These are phyloP conservation scores for Acanthochlamys bracteata DNA, from an alignment of 106 monocot genomes.

Conservation along the genomic window DNA sequence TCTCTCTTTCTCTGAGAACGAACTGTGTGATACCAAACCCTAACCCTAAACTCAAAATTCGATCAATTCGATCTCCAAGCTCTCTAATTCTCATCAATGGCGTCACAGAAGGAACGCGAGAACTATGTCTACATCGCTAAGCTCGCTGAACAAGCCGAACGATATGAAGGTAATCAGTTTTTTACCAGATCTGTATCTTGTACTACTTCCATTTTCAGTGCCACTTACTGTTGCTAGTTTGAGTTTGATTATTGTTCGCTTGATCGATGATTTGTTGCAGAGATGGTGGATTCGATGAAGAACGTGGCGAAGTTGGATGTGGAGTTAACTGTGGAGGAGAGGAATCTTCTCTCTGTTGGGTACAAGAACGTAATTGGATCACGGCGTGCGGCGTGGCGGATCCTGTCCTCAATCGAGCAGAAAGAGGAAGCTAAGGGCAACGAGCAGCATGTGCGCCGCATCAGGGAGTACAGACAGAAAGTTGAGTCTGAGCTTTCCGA, in stretches of 20 bases:
- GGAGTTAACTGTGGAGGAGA: slow-evolving; percentile 42
- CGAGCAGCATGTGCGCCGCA: slow-evolving; percentile 14
- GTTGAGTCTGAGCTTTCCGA: slow-evolving; percentile 41
- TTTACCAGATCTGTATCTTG: too few relatives aligned
- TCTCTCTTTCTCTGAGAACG: background rate
- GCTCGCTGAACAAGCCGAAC: slow-evolving; percentile 95
- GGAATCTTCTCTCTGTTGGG: slow-evolving; percentile 33
- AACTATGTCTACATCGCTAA: slow-evolving; percentile 78
- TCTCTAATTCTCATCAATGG: slow-evolving; percentile 17
- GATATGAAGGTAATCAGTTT: slow-evolving; percentile 50
- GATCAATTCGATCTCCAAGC: background rate
- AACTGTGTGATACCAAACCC: background rate
- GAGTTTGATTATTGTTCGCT: background rate
- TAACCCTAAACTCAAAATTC: background rate
- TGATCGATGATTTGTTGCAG: slow-evolving; percentile 10
- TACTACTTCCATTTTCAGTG: background rate
- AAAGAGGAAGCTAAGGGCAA: slow-evolving; percentile 29
- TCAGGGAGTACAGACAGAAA: slow-evolving; percentile 29
- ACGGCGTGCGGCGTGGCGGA: slow-evolving; percentile 39
- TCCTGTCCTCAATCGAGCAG: slow-evolving; percentile 36
- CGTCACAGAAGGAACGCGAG: slow-evolving; percentile 36
- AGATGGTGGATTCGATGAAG: slow-evolving; percentile 49
- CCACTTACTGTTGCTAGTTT: background rate
- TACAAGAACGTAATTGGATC: slow-evolving; percentile 47
- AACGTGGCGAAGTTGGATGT: slow-evolving; percentile 38